Percentiles rank a stretch among this genome's conserved stretches.
These are phyloP conservation scores for Coemansia erecta DNA, from an alignment of 192 early-diverging fungal species.

Conservation along the genomic window DNA sequence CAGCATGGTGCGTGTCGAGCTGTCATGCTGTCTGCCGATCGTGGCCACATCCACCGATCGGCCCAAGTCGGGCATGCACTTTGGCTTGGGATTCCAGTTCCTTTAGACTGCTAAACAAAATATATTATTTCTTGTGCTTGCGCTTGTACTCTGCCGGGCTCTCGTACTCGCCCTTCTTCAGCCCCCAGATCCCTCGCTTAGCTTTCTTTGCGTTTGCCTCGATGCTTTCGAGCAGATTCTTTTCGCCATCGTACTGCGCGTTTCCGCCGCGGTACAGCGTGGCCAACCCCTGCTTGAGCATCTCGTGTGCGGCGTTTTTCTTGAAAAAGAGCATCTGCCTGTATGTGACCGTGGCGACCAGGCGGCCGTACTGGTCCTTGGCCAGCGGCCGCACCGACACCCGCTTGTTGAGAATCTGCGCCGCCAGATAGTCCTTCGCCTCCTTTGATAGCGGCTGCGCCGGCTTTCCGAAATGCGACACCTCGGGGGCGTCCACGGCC, in stretches of 20 bases:
- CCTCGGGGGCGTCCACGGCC: slow-evolving; percentile 50
- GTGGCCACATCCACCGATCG: slow-evolving; percentile 61
- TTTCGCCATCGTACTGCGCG: slow-evolving; percentile 47
- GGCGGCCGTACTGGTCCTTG: slow-evolving; percentile 49
- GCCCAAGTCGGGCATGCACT: slow-evolving; percentile 73
- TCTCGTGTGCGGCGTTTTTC: slow-evolving; percentile 39
- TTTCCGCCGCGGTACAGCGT: slow-evolving; percentile 42
- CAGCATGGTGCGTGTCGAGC: slow-evolving; percentile 79
- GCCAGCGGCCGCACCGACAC: slow-evolving; percentile 37
- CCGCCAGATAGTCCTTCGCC: slow-evolving; percentile 32
- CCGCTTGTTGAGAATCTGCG: slow-evolving; percentile 27
- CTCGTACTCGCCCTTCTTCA: slow-evolving; percentile 31
- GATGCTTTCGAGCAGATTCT: slow-evolving; percentile 22
- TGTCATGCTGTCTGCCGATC: slow-evolving; percentile 88
- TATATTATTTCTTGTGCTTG: slow-evolving; percentile 6
- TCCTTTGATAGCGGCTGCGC: slow-evolving; percentile 47
- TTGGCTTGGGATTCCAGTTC: slow-evolving; percentile 85
- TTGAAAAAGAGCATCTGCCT: slow-evolving; percentile 14
- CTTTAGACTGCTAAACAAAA: slow-evolving; percentile 14
- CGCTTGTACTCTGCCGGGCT: slow-evolving; percentile 46
- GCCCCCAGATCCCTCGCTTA: slow-evolving; percentile 41
- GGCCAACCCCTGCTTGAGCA: slow-evolving; percentile 29
- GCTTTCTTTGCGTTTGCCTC: slow-evolving; percentile 31
- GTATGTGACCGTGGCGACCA: slow-evolving; percentile 41
- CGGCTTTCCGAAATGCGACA: slow-evolving; percentile 51